Base-by-base conservation (phyloP, 2,329 filamentous ascomycete species). In the Venturia nashicola region DNA sequence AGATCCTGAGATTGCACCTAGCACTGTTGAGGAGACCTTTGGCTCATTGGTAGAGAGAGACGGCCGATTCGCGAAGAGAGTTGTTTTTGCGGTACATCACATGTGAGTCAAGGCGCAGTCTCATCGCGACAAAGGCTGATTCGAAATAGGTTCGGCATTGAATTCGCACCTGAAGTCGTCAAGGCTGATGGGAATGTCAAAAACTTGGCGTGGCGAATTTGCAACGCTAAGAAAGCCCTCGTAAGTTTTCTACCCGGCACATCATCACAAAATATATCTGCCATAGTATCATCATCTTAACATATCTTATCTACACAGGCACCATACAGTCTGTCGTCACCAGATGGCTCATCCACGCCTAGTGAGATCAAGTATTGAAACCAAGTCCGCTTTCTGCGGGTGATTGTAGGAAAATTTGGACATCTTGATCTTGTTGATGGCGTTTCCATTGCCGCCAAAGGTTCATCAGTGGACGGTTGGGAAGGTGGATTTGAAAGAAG, bases 131-230 rank as follows among this genome's bases (percentile, higher is more conserved):
- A 18, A 16, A 5, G 3, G 39, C 27, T 48, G 12, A 36, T 65
- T 59, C n/a, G 27, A 6, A 9, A 57, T 64, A 84, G 82, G 81
- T 88, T 99, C 73, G 94, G 92, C 61, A 89, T 99, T 66, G 94
- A 99, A 74, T 92, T 99, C 72, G 90, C 94, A 1, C 88, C 92
- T 0, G 90, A 91, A 55, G 93, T 97, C 0, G 94, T 99, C 40
- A 86, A 89, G 62, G 91, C 92, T 0, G 94, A 99, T 76, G 91
- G 94, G 6, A 95, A 87, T 69, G 89, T 97, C 65, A 85, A 83
- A 71, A 96, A 96, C 72, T 78, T 99, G 67, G 91, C 92, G 6
- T 97, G 93, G 92, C 84, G 94, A 71, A 90, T 99, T 67, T 94
- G 89, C 74, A 96, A 96, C 73, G 94, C 94, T 43, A 97, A 97